phyloP scores from a whole-genome alignment of 805 yeast species.

The Hanseniaspora occidentalis region DNA sequence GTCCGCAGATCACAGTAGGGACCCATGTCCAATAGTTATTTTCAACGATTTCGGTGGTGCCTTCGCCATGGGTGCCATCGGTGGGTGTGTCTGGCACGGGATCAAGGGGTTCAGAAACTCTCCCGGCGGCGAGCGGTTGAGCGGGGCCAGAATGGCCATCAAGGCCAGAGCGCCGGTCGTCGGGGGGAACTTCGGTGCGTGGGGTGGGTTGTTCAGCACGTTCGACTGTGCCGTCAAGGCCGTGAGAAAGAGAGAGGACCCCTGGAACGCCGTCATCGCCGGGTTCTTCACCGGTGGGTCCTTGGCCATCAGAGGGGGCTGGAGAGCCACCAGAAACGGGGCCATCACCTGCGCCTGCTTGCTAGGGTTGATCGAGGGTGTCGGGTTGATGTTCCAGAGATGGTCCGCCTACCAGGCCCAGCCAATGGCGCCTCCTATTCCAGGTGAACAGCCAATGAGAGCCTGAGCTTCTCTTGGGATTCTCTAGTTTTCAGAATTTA shows the following conservation, averaged over 20 bases:
- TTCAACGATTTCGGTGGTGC: constrained; percentile 98
- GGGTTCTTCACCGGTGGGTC: constrained; percentile 98
- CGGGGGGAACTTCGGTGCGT: constrained; percentile 97
- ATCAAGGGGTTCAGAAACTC: constrained; percentile 97
- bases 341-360: constrained; percentile 97
- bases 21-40: constrained; percentile 96
- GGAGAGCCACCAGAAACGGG: constrained; percentile 91
- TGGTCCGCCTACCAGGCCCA: constrained; percentile 74
- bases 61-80: constrained; percentile 97
- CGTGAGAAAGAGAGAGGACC: constrained; percentile 94
- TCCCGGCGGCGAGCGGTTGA: constrained; percentile 89
- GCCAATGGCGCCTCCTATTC: constrained; percentile 51
- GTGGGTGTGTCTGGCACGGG: constrained; percentile 99
- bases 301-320: constrained; percentile 95
- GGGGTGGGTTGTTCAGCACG: constrained; percentile 97
- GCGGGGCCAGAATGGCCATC: constrained; percentile 81
- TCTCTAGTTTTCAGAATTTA: too few species aligned
- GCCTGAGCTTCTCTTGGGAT: constrained; percentile 20
- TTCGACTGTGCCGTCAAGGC: constrained; percentile 94
- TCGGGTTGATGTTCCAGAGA: constrained; percentile 90
- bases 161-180: constrained; percentile 96
- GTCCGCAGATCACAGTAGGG: constrained; percentile 97
- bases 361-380: constrained; percentile 95
- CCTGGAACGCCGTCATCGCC: constrained; percentile 95
- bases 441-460: constrained; percentile 27